Percentiles rank a stretch among this genome's conserved stretches.
Conservation (phyloP, 2,329 filamentous ascomycete genomes). For the Fusarium haematococcum region DNA sequence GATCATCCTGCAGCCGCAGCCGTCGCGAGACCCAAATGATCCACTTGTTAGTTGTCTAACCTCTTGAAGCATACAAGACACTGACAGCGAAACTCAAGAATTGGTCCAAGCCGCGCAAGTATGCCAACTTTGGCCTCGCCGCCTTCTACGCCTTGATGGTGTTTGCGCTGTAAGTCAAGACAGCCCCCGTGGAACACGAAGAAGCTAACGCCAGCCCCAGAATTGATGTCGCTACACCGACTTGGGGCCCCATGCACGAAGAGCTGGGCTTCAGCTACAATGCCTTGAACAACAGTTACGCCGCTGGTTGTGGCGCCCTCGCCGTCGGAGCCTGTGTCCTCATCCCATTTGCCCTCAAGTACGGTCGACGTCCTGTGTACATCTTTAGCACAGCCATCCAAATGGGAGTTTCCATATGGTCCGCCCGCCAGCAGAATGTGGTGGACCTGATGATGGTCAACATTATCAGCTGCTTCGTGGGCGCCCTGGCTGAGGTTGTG, state of each 20-base stretch:
- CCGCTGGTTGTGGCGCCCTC: slow-evolving; percentile 24
- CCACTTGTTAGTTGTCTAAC: slow-evolving; percentile 4
- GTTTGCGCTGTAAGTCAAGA: slow-evolving; percentile 70
- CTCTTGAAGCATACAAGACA: background rate
- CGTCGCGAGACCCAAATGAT: slow-evolving; percentile 14
- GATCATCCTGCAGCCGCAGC: slow-evolving; percentile 14
- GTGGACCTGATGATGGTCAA: slow-evolving; percentile 59
- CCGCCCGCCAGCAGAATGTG: slow-evolving; percentile 54
- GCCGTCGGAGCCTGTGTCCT: slow-evolving; percentile 38
- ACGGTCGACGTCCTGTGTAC: slow-evolving; percentile 40
- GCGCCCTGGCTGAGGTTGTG: slow-evolving; percentile 54
- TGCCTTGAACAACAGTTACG: slow-evolving; percentile 1
- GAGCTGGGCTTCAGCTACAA: slow-evolving; percentile 12
- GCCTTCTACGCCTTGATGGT: slow-evolving; percentile 73
- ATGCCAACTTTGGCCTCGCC: slow-evolving; percentile 60
- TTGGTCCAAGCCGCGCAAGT: slow-evolving; percentile 22
- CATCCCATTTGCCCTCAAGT: slow-evolving; percentile 39
- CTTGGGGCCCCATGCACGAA: slow-evolving; percentile 1
- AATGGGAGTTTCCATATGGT: slow-evolving; percentile 53
- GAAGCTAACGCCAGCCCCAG: background rate
- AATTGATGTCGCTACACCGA: background rate
- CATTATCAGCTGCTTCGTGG: slow-evolving; percentile 48
- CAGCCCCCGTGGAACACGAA: background rate
- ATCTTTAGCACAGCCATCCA: slow-evolving; percentile 53
- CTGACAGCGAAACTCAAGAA: background rate